Evolutionary conservation across 768 basidiomycete genomes (phyloP).

Genomic region (Mycena latifolia): DNA sequence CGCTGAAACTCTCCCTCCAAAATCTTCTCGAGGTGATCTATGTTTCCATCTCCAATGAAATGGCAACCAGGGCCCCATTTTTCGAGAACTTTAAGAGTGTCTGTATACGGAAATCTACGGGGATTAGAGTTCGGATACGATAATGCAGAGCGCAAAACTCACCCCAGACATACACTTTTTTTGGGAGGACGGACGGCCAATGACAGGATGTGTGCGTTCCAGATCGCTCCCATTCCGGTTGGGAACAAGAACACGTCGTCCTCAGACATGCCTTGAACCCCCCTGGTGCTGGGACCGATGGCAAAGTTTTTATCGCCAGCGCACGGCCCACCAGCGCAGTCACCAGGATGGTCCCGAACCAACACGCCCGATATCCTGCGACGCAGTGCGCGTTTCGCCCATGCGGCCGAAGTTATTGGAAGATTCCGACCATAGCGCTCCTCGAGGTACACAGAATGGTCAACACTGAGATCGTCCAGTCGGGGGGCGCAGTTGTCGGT

Average conservation of each 20-base stretch:
- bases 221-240: slow-evolving; percentile 95
- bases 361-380: slow-evolving; percentile 91
- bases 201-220: slow-evolving; percentile 86
- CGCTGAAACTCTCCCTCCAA: slow-evolving; percentile 59
- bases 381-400: slow-evolving; percentile 91
- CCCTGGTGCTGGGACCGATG: slow-evolving; percentile 75
- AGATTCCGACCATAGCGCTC: slow-evolving; percentile 96
- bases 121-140: neutral
- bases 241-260: slow-evolving; percentile 91
- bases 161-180: slow-evolving; percentile 97
- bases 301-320: slow-evolving; percentile 60
- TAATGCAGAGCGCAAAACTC: slow-evolving; percentile 40
- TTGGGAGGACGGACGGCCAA: slow-evolving; percentile 64
- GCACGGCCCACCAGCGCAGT: slow-evolving; percentile 47
- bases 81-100: slow-evolving; percentile 92
- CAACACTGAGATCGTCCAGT: slow-evolving; percentile 66
- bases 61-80: slow-evolving; percentile 98
- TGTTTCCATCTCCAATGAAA: slow-evolving; percentile 87
- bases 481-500: slow-evolving; percentile 9
- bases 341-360: slow-evolving; percentile 66
- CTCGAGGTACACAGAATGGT: slow-evolving; percentile 85
- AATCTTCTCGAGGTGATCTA: slow-evolving; percentile 77
- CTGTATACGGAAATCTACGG: slow-evolving; percentile 91
- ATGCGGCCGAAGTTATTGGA: slow-evolving; percentile 74
- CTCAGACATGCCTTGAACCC: slow-evolving; percentile 78